These are phyloP conservation scores for Brassica carinata DNA, from an alignment of 345 rosid genomes.

Conservation along the genomic window DNA sequence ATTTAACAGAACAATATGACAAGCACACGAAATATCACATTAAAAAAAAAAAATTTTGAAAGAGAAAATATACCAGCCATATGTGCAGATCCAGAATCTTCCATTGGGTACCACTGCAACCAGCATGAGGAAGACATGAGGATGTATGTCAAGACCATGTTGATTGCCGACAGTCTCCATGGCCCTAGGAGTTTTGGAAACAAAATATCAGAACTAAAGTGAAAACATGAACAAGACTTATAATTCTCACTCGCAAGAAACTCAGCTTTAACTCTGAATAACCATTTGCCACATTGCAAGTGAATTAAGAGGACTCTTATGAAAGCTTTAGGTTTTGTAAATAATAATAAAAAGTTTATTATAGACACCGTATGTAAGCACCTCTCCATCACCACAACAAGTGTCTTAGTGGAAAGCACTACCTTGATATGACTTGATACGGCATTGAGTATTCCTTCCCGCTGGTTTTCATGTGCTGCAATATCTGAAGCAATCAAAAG, in stretches of 20 bases:
- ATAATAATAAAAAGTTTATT: background rate
- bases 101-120: constrained; percentile 64
- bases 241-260: background rate
- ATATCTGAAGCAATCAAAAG: constrained; percentile 55
- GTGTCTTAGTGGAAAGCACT: constrained; percentile 11
- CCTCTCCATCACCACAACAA: background rate
- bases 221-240: constrained; percentile 16
- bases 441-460: constrained; percentile 99
- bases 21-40: background rate
- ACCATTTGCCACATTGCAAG: constrained; percentile 11
- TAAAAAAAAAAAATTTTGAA: constrained; percentile 4
- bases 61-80: constrained; percentile 60
- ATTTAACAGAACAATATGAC: background rate
- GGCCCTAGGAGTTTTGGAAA: constrained; percentile 58
- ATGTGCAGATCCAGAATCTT: constrained; percentile 65
- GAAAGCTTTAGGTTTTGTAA: constrained; percentile 7
- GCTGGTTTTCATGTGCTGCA: constrained; percentile 96
- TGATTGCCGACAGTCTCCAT: constrained; percentile 98
- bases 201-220: constrained; percentile 30
- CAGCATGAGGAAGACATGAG: constrained; percentile 64
- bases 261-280: background rate
- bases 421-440: constrained; percentile 99
- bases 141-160: constrained; percentile 87
- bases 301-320: background rate
- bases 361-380: background rate